phyloP scores from a whole-genome alignment of 116 monocot genomes.

The Iris pallida region DNA sequence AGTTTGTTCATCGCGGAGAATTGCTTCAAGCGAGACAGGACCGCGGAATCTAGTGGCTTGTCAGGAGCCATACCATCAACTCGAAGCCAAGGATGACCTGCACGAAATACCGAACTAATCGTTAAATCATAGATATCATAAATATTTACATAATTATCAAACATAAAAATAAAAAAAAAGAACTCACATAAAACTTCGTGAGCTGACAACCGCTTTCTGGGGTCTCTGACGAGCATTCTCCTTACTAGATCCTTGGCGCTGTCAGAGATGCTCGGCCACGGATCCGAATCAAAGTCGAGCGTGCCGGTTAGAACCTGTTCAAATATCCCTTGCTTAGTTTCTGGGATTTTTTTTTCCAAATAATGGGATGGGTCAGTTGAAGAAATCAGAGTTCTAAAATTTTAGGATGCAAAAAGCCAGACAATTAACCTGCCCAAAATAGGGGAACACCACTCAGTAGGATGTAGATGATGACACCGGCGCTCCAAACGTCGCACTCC shows the following conservation, averaged over 20 bases:
- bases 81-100: constrained; percentile 79
- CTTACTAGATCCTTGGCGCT: constrained; percentile 28
- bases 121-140: no score
- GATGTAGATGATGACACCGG: constrained; percentile 39
- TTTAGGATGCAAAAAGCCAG: background rate
- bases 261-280: constrained; percentile 28
- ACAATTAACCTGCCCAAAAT: constrained; percentile 20
- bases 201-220: constrained; percentile 18
- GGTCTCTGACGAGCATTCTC: constrained; percentile 27
- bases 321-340: constrained; percentile 25
- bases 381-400: background rate
- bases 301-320: constrained; percentile 22
- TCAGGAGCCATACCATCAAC: constrained; percentile 72
- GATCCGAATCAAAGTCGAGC: constrained; percentile 41
- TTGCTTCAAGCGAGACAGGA: constrained; percentile 66
- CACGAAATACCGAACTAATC: constrained; percentile 1
- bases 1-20: constrained; percentile 85
- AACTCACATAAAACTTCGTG: constrained; percentile 27
- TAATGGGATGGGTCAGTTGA: background rate
- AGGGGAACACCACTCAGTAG: constrained; percentile 30
- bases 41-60: constrained; percentile 77
- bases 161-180: background rate
- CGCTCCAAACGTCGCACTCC: constrained; percentile 46
- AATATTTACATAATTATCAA: background rate
- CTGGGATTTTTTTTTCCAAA: constrained; percentile 5